Evolutionary conservation across 2,329 filamentous ascomycete species (phyloP), one percentile per base, ranked within the genome.

Genomic region (Seiridium cupressi): DNA sequence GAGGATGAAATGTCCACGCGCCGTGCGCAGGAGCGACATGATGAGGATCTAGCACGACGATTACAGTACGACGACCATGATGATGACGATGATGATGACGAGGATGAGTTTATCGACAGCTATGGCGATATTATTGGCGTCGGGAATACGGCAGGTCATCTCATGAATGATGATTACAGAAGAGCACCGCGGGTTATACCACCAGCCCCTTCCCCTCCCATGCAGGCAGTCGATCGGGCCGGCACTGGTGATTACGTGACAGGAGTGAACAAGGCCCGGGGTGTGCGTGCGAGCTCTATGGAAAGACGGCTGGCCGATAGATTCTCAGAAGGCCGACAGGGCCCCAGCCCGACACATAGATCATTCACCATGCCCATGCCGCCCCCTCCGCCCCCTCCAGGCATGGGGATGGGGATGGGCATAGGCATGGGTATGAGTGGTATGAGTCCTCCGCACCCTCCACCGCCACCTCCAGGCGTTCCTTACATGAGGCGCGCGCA

Each of bases 91-190:
- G 74, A 71, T 13, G 74, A 77, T 42, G 49, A 71, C 32, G 73
- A 72, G 55, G 77, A 77, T n/a, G 75, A 74, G 34, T 77, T 76
- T 34, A 68, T 72, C 40, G 70, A 68, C 38, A 74, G 70, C 9
- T 69, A 74, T 51, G 74, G 70, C n/a, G 74, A 77, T 40, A 62
- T 73, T 11, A 67, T 77, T 34, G 79, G 77, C 2, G 71, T 82
- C 13, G 82, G 82, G 31, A 86, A 86, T 61, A 76, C 80, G 10
- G 77, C 78, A 1, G 79, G 76, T 11, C 84, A 89, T 66, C 84
- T 86, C 66, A 81, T 87, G 79, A 87, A 87, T 60, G 84, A 89
- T 35, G 78, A 85, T 62, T 88, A 85, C 62, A 73, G 78, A 51
- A 74, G 75, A 57, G 69, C 75, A 47, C 70, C 76, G 13, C 75